Evolutionary conservation across 208 protist species (phyloP).

Genomic region (Leishmania lainsoni): DNA sequence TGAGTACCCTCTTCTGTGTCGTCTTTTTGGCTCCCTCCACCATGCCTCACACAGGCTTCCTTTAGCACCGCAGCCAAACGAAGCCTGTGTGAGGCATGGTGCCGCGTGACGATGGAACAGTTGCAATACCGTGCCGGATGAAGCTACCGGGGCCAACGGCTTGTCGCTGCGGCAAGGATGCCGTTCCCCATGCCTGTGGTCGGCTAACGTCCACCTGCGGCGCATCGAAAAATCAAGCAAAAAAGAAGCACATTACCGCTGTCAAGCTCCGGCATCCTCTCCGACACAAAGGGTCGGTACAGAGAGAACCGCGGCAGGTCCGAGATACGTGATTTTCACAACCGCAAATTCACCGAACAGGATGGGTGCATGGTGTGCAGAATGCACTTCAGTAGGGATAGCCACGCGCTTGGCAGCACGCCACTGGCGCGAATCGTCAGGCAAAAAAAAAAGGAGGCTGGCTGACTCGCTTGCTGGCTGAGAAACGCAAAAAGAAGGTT

Average conservation of each 20-base stretch:
- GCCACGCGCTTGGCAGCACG: conserved; percentile 12
- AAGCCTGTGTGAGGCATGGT: conserved; percentile 11
- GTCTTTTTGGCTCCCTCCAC: conserved; percentile 14
- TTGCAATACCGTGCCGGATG: not conserved
- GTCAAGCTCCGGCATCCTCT: not conserved
- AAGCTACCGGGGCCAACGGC: not conserved
- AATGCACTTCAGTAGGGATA: not conserved
- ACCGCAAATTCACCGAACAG: not conserved
- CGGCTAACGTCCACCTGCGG: not conserved
- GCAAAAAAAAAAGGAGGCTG: too few relatives aligned
- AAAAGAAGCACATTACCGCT: not conserved
- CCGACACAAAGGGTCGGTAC: too few relatives aligned
- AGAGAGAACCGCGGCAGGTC: too few relatives aligned
- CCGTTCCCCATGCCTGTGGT: not conserved
- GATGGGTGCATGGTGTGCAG: not conserved
- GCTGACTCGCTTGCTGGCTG: too few relatives aligned
- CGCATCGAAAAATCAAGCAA: not conserved
- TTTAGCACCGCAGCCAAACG: conserved; percentile 6
- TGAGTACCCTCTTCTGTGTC: conserved; percentile 2
- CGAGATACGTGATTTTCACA: too few relatives aligned
- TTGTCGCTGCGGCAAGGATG: not conserved
- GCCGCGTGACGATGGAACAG: conserved; percentile 4
- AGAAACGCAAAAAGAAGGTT: too few relatives aligned
- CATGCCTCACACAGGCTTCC: not conserved
- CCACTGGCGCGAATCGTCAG: conserved; percentile 4